A percentile compares a stretch with the other conserved stretches of the same genome.
phyloP scores from a whole-genome alignment of 2,329 filamentous ascomycete genomes.

The Penicillium sp. region DNA sequence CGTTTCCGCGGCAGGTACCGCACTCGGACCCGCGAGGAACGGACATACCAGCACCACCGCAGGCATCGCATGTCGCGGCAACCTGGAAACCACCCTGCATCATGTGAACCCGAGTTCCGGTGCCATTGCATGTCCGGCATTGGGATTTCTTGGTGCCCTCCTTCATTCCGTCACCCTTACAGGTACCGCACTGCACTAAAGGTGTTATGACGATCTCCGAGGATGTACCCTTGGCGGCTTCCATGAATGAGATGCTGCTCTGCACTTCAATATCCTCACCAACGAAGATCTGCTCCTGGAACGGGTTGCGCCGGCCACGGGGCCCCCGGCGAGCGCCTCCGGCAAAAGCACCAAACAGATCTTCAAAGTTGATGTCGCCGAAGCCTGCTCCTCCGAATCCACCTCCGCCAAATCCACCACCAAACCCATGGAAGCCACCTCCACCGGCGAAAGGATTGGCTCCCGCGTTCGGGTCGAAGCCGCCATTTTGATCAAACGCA shows the following conservation, averaged over 20 bases:
- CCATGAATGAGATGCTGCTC: conserved; percentile 89
- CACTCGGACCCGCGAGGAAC: conserved; percentile 82
- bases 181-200: conserved; percentile 76
- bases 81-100: conserved; percentile 95
- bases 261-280: conserved; percentile 96
- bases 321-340: conserved; percentile 55
- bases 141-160: conserved; percentile 68
- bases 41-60: conserved; percentile 72
- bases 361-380: conserved; percentile 90
- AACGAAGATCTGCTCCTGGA: conserved; percentile 78
- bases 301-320: conserved; percentile 62
- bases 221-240: conserved; percentile 84
- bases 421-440: conserved; percentile 60
- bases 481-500: conserved; percentile 64
- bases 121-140: conserved; percentile 80
- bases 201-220: conserved; percentile 89
- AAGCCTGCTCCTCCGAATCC: conserved; percentile 59
- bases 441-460: conserved; percentile 57
- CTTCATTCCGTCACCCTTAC: conserved; percentile 80
- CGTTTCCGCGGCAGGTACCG: conserved; percentile 73
- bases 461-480: conserved; percentile 72
- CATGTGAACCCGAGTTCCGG: conserved; percentile 81
- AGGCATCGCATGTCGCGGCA: conserved; percentile 80
- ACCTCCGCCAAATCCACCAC: conserved; percentile 53
- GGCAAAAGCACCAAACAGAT: conserved; percentile 86